These are phyloP conservation scores for Fraxinus americana DNA, from an alignment of 257 asterid genomes.

Conservation along the genomic window DNA sequence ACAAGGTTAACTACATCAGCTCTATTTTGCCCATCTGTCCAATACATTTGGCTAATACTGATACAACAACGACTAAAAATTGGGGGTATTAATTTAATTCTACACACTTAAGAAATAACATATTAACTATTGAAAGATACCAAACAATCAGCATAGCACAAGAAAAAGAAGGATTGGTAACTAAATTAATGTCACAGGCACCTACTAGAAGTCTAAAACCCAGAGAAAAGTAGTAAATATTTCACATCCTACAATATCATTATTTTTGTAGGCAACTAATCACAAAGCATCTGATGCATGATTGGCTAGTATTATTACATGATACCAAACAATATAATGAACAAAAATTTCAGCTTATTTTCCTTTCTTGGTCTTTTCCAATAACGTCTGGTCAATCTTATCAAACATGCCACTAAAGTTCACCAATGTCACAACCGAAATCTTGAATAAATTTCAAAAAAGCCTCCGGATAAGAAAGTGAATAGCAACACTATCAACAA, in stretches of 20 bases:
- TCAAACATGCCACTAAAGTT: background rate
- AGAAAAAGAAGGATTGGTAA: background rate
- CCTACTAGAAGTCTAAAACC: too few relatives aligned
- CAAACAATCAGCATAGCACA: background rate
- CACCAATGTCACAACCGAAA: conserved; percentile 18
- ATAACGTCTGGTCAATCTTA: background rate
- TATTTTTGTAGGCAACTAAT: background rate
- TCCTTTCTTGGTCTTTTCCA: background rate
- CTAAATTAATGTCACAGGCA: background rate
- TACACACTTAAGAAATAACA: too few relatives aligned
- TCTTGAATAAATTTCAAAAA: conserved; percentile 3
- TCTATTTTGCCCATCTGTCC: background rate
- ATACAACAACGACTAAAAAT: background rate
- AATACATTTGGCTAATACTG: background rate
- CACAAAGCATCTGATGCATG: background rate
- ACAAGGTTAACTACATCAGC: background rate
- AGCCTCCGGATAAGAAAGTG: conserved; percentile 13
- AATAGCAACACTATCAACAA: conserved; percentile 18
- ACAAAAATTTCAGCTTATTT: background rate
- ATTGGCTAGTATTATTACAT: background rate
- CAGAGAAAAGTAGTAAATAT: too few relatives aligned
- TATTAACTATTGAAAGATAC: background rate
- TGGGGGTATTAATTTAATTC: too few relatives aligned
- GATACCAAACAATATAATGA: background rate
- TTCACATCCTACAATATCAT: too few relatives aligned